Conservation (phyloP, 2,329 filamentous ascomycete genomes). For the Xylariaceae sp. region DNA sequence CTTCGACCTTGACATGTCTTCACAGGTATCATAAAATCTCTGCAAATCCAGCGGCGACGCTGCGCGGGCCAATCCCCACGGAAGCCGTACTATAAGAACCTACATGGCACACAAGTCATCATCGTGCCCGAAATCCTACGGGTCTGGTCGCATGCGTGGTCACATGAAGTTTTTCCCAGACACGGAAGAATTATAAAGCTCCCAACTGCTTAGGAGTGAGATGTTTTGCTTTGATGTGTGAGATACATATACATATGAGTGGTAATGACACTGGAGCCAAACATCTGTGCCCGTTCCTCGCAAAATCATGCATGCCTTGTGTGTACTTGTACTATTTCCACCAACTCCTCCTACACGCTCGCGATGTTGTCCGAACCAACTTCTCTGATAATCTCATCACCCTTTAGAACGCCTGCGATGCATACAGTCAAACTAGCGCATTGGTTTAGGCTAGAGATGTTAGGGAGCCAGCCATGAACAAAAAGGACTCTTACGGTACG, state of each 20-base stretch:
- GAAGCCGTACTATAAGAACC: too few relatives aligned
- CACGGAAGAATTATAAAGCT: background rate
- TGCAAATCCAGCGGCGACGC: too few relatives aligned
- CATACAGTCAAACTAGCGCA: conserved; percentile 20
- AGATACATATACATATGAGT: conserved; percentile 7
- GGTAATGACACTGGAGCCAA: conserved; percentile 1
- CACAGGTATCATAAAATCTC: too few relatives aligned
- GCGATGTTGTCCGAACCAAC: conserved; percentile 18
- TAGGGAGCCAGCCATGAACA: conserved; percentile 7
- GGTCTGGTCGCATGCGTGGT: background rate
- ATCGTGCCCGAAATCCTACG: background rate
- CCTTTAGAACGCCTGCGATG: conserved; percentile 30
- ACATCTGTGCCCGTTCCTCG: conserved; percentile 12
- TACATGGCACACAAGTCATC: too few relatives aligned
- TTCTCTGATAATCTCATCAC: conserved; percentile 24
- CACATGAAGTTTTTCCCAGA: too few relatives aligned
- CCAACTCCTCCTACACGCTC: conserved; percentile 20
- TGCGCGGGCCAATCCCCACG: too few relatives aligned
- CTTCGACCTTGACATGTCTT: too few relatives aligned
- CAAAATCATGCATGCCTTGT: conserved; percentile 14
- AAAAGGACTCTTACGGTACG: background rate
- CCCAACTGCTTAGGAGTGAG: background rate
- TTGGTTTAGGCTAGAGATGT: conserved; percentile 18
- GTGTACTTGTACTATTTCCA: conserved; percentile 8
- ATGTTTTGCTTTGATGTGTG: background rate